Base-by-base conservation (phyloP, 2,329 filamentous ascomycete species). In the Epichloe baconii region DNA sequence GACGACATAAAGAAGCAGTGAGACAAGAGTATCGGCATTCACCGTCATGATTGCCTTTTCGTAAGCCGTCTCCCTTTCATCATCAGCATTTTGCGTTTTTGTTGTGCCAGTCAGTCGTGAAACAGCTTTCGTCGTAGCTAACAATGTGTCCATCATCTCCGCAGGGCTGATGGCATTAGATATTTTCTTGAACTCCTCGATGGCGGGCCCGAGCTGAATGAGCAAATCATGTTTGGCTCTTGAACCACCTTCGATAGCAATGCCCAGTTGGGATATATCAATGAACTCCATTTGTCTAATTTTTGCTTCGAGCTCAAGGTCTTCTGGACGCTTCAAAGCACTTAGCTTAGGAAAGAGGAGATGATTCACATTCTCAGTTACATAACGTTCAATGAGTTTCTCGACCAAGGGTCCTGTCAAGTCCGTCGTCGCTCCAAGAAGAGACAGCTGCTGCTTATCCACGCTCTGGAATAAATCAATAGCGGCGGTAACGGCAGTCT, bases 391-490 rank as follows among this genome's bases (percentile, higher is more conserved):
- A 57, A 98, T 96, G 60, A 98, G 76, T 54, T 87, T 83, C 69
- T 98, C 94, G 1, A 98, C 90, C 8, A 94, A 71, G 1, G 90
- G 88, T 0, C 93, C 91, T 0, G 93, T 97, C 48, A 98, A 71
- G 63, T 96, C 89, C 2, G 94, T 98, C 1, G 89, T 95, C 4
- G 90, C 87, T 17, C 90, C 93, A 4, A 98, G 75, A 37, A 95
- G 76, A 3, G 91, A 96, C 31, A 98, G 73, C 61, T 97, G 93
- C 61, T 95, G 88, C 65, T 95, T 95, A 64, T 98, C 93, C 5
- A 98, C 91, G 53, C 83, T 83, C 61, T 97, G 91, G 58, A 98
- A 98, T 1, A 97, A 76, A 61, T 98, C 93, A 57, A 98, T 97
- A 0, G 90, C 93, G 10, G 86, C 80, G 10, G 88, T 95, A 11